Conservation (phyloP, 805 yeast genomes). For the Peterozyma xylosa region DNA sequence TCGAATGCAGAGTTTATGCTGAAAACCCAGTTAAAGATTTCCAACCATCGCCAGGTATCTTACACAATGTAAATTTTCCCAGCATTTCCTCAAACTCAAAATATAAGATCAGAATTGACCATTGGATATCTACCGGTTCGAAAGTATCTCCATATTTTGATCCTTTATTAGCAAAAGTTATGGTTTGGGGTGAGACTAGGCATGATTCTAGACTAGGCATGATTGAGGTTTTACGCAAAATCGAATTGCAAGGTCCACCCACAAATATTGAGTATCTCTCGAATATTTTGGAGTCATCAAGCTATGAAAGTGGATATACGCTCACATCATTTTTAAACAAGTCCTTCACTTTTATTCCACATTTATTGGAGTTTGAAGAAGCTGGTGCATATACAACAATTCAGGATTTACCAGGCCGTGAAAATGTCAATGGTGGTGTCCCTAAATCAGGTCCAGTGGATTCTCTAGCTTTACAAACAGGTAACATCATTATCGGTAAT, state of each 20-base stretch:
- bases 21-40: slow-evolving; percentile 19
- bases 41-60: slow-evolving; percentile 21
- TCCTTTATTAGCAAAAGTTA: slow-evolving; percentile 21
- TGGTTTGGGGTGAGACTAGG: slow-evolving; percentile 19
- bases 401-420: slow-evolving; percentile 35
- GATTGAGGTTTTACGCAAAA: slow-evolving; percentile 13
- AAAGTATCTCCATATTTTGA: slow-evolving; percentile 22
- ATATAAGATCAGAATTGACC: slow-evolving; percentile 16
- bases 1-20: slow-evolving; percentile 20
- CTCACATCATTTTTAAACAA: slow-evolving; percentile 14
- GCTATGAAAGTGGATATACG: slow-evolving; percentile 13
- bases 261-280: slow-evolving; percentile 18
- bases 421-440: slow-evolving; percentile 17
- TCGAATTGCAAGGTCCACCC: slow-evolving; percentile 19
- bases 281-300: slow-evolving; percentile 12
- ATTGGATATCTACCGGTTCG: slow-evolving; percentile 19
- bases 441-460: slow-evolving; percentile 21
- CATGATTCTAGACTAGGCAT: slow-evolving; percentile 12
- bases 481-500: slow-evolving; percentile 20
- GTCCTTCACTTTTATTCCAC: slow-evolving; percentile 14
- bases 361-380: slow-evolving; percentile 18
- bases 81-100: neutral
- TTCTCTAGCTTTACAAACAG: slow-evolving; percentile 16
- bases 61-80: slow-evolving; percentile 16
- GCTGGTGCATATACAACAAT: slow-evolving; percentile 47